phyloP scores from a whole-genome alignment of 2,329 filamentous ascomycete species.

The Graphium sp. region DNA sequence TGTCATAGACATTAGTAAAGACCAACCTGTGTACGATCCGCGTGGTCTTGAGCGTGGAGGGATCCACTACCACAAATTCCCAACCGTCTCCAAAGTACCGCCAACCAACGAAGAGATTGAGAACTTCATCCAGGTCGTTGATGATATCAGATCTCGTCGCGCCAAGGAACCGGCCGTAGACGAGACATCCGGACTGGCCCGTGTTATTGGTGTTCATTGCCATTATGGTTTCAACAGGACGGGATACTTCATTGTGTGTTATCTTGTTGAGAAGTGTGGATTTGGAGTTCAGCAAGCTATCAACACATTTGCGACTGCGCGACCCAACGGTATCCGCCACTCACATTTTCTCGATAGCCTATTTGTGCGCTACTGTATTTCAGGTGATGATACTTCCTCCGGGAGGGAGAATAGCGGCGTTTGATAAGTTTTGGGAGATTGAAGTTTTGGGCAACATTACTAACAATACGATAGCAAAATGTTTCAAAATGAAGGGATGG shows the following conservation, averaged over 20 bases:
- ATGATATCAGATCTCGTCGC: slow-evolving; percentile 31
- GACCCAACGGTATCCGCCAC: slow-evolving; percentile 76
- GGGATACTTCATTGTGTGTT: slow-evolving; percentile 78
- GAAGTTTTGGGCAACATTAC: no score
- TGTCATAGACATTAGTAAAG: slow-evolving; percentile 82
- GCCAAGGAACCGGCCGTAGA: slow-evolving; percentile 19
- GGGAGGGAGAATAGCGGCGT: no score
- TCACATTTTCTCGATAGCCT: slow-evolving; percentile 76
- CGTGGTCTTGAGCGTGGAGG: slow-evolving; percentile 47
- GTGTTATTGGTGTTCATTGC: slow-evolving; percentile 70
- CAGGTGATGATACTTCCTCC: no score
- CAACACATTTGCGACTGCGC: slow-evolving; percentile 52
- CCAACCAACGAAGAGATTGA: slow-evolving; percentile 40
- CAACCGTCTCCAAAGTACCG: slow-evolving; percentile 82
- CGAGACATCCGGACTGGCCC: slow-evolving; percentile 17
- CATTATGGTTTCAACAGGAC: slow-evolving; percentile 95
- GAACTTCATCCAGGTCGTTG: slow-evolving; percentile 37
- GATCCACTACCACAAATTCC: slow-evolving; percentile 69
- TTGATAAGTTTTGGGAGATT: no score
- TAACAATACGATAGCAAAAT: no score
- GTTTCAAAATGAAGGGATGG: no score
- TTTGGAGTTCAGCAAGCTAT: slow-evolving; percentile 63
- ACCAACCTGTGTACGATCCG: slow-evolving; percentile 79
- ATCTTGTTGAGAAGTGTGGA: slow-evolving; percentile 67
- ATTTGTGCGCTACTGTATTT: slow-evolving; percentile 57